Evolutionary conservation across 805 yeast genomes (phyloP), one percentile per base, ranked within the genome.

Genomic region (Saccharomycopsis fibuligera): DNA sequence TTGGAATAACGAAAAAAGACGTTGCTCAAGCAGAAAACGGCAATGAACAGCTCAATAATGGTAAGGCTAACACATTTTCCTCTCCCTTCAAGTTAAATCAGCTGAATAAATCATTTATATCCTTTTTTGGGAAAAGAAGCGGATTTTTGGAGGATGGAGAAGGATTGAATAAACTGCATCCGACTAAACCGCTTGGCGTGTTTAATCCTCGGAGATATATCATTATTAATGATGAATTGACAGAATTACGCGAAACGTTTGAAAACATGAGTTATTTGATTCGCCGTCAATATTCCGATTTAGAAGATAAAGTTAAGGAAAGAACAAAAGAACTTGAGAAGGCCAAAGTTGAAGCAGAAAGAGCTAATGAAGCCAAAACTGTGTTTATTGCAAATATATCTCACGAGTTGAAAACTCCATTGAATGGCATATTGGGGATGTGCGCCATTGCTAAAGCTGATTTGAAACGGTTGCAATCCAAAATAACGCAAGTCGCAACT

Each of bases 331-430:
- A 91, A 63, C 72, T 91, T 40, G 96, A 90, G 63, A 83, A 82
- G 1, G 93, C 96, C 8, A 86, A 87, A 58, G 75, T 84, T 27
- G 86, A 83, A 61, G 97, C 96, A 0, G 97, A 91, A 66, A 79
- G 84, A 25, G 99, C 99, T 1, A 91, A 91, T 63, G 97, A 93
- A 57, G 96, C 98, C 2, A 93, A 93, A 61, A 90, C 98, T 5
- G 89, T 87, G 5, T 88, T 88, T 62, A 83, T 88, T 58, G 96
- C 96, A 2, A 86, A 90, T 57, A 89, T 88, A 16, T 86, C 96
- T 0, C 96, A 88, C 63, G 99, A 93, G 68, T 72, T 93, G 60
- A 77, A 98, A 57, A 93, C 98, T 0, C 99, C 99, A 1, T 70
- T 93, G 54, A 93, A 93, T 63, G 99, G 99, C 62, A 93, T 93